Evolutionary conservation across 352 stramenopile genomes (phyloP), one percentile per base, ranked within the genome.

Genomic region (Phytopythium boreale): DNA sequence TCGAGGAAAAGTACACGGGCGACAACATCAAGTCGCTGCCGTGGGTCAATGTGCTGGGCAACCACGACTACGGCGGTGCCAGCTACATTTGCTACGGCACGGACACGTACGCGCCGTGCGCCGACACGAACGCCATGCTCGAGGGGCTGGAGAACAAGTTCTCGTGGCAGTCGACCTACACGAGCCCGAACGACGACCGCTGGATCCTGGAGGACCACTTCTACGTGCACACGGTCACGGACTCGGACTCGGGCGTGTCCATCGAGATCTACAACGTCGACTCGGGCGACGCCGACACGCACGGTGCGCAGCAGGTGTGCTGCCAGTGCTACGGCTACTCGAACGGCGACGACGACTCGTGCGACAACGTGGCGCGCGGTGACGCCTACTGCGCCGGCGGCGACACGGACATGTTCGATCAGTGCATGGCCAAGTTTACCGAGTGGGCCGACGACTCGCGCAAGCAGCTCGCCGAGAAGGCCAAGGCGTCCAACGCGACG

Each of bases 241-340:
- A 87, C 64, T 55, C 62, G 37, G 64, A 62, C 24, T 77, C 68
- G 5, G 76, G 77, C 49, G 67, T 87, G 20, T 79, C 61, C 17
- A 82, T 92, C 24, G 84, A 92, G 41, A 87, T 92, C 56, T 92
- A 80, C 63, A 90, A 90, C 62, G 70, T 92, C 19, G 82, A 92
- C 61, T 82, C 78, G 12, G 87, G 87, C 52, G 77, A 85, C 63
- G 85, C 85, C 26, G 80, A 75, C 34, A 76, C 79, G 9, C 84
- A 92, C 69, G 81, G 74, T 27, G 80, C 77, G 20, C 76, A 81
- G 53, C 80, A 94, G 51, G 84, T 90, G 19, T 95, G 86, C 55
- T 95, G 86, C 62, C 86, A 95, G 64, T 95, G 86, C 75, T 95
- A 90, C 63, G 86, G 81, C 20, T 95, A 93, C 64, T 61, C 73